These are phyloP conservation scores for Rhipidocladum racemiflorum DNA, from an alignment of 176 grass and related monocot genomes.

Conservation along the genomic window DNA sequence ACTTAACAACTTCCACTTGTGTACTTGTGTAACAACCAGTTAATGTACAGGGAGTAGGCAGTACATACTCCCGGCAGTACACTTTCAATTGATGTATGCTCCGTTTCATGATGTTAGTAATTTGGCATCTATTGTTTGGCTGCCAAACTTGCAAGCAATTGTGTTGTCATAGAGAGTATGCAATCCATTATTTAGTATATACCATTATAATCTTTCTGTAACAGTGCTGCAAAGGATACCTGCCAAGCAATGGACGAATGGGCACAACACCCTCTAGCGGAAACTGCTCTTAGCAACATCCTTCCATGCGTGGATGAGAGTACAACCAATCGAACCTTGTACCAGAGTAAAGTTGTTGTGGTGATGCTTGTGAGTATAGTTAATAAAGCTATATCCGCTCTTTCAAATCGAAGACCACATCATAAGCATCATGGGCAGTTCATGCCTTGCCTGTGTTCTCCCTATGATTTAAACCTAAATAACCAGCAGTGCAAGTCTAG, in stretches of 20 bases:
- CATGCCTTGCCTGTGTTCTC: conserved; percentile 83
- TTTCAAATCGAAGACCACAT: conserved; percentile 47
- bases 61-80: too few species aligned
- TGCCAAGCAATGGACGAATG: conserved; percentile 87
- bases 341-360: conserved; percentile 85
- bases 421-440: conserved; percentile 52
- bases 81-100: neutral
- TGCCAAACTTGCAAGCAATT: neutral
- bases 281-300: conserved; percentile 83
- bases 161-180: neutral
- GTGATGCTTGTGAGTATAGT: conserved; percentile 64
- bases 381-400: conserved; percentile 70
- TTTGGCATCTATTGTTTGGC: neutral
- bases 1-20: too few species aligned
- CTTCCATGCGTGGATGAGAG: conserved; percentile 88
- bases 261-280: conserved; percentile 75
- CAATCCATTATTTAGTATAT: neutral
- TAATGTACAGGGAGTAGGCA: too few species aligned
- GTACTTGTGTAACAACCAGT: too few species aligned
- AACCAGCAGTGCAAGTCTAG: conserved; percentile 54
- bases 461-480: conserved; percentile 59
- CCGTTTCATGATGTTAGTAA: neutral
- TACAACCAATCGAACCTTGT: conserved; percentile 78
- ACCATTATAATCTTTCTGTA: neutral
- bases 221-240: conserved; percentile 73